These are phyloP conservation scores for Micractinium sp. DNA, from an alignment of 139 green algal species.

Conservation along the genomic window DNA sequence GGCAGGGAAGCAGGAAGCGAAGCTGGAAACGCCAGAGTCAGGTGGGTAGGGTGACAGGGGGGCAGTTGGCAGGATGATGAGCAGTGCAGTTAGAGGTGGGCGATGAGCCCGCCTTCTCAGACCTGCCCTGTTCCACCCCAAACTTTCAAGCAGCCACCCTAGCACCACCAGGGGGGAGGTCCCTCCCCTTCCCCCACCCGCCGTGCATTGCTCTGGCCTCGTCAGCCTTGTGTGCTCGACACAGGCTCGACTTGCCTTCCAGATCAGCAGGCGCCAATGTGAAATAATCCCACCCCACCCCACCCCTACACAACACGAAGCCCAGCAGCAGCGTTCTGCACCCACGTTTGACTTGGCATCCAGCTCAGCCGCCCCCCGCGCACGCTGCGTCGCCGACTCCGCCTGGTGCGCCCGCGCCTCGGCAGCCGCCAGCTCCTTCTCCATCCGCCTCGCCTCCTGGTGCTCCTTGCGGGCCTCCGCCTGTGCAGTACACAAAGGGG, in stretches of 20 bases:
- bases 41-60: not conserved
- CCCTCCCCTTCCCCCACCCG: too few relatives aligned
- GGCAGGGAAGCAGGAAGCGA: not conserved
- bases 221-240: too few relatives aligned
- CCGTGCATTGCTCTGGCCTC: too few relatives aligned
- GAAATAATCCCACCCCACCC: too few relatives aligned
- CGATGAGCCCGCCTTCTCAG: not conserved
- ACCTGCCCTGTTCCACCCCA: not conserved
- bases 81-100: not conserved
- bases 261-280: too few relatives aligned
- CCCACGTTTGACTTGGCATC: conserved; percentile 22
- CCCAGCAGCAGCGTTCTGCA: not conserved
- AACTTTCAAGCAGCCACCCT: too few relatives aligned
- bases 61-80: not conserved
- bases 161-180: too few relatives aligned
- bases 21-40: too few relatives aligned
- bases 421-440: not conserved
- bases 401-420: conserved; percentile 14
- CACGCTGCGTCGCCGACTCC: conserved; percentile 16
- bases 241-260: too few relatives aligned
- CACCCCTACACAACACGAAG: too few relatives aligned
- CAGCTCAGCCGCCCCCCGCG: not conserved
- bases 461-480: not conserved
- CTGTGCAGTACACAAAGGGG: not conserved
- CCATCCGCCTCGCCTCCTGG: conserved; percentile 5